A percentile compares a stretch with the other conserved stretches of the same genome.
Evolutionary conservation across 2,329 filamentous ascomycete genomes (phyloP).

Genomic region (Colletotrichum destructivum): DNA sequence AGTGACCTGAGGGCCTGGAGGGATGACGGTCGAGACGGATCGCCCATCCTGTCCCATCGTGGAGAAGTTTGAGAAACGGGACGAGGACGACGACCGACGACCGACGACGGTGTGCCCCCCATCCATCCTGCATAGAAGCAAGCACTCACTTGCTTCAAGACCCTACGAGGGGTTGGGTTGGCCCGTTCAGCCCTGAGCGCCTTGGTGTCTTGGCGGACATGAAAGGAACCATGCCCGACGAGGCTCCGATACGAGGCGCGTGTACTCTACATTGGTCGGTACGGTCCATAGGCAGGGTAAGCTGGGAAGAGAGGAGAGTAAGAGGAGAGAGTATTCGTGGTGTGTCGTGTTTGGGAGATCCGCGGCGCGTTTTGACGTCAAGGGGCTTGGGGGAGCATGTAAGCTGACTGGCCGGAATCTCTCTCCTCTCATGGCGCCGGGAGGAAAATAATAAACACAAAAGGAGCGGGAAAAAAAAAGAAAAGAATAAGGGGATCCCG

Average conservation of each 20-base stretch:
- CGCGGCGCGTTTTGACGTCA: slow-evolving; percentile 36
- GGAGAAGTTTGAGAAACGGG: slow-evolving; percentile 31
- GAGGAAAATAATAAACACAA: background rate
- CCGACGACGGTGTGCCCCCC: background rate
- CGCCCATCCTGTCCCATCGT: slow-evolving; percentile 24
- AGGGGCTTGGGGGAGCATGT: slow-evolving; percentile 27
- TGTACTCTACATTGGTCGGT: background rate
- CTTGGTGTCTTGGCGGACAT: slow-evolving; percentile 33
- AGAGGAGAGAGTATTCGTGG: background rate
- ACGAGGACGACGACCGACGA: slow-evolving; percentile 24
- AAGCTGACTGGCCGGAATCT: slow-evolving; percentile 28
- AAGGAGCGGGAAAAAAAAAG: background rate
- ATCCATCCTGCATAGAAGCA: slow-evolving; percentile 4
- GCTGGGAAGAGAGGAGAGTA: background rate
- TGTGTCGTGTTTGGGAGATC: slow-evolving; percentile 1
- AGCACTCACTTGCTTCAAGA: slow-evolving; percentile 30
- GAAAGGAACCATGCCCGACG: slow-evolving; percentile 22
- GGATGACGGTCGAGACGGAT: background rate
- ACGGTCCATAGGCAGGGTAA: slow-evolving; percentile 8
- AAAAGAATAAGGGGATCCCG: too few relatives aligned
- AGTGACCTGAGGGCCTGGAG: background rate
- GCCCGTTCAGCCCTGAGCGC: slow-evolving; percentile 34
- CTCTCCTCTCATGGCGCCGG: background rate
- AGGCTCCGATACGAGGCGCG: slow-evolving; percentile 36
- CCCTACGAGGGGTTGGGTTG: slow-evolving; percentile 1